phyloP scores from a whole-genome alignment of 306 rosid species.

The Pterocarpus macrocarpus region DNA sequence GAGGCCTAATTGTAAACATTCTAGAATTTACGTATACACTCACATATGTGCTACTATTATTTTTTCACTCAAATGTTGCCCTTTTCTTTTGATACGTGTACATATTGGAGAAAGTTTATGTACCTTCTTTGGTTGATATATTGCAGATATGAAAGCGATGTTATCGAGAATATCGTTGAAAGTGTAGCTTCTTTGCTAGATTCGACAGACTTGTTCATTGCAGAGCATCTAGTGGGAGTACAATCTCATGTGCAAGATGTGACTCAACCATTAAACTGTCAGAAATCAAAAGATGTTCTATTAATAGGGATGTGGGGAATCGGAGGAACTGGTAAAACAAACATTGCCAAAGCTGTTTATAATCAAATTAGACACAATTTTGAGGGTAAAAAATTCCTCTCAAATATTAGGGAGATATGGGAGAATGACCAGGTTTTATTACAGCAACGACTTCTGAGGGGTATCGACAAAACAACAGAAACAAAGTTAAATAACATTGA shows the following conservation, averaged over 20 bases:
- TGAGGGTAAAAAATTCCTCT: background rate
- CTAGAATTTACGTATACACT: no score
- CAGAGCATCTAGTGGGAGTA: background rate
- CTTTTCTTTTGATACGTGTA: no score
- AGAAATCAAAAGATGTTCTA: background rate
- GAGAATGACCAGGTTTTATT: background rate
- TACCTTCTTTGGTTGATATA: no score
- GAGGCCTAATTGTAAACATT: no score
- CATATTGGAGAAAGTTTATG: no score
- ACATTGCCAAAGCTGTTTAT: slow-evolving; percentile 16
- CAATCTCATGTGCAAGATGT: background rate
- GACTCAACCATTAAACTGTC: background rate
- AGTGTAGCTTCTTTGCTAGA: background rate
- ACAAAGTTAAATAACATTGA: background rate
- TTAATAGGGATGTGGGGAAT: slow-evolving; percentile 34
- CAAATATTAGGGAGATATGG: slow-evolving; percentile 19
- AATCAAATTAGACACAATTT: background rate
- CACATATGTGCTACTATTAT: no score
- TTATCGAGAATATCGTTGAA: background rate
- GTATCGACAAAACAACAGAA: background rate
- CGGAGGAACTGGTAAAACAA: slow-evolving; percentile 29
- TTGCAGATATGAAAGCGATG: background rate
- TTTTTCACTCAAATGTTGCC: no score
- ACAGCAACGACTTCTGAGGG: slow-evolving; percentile 9
- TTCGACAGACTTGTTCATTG: background rate